Base-by-base conservation (phyloP, 2,329 filamentous ascomycete genomes). In the Furcasterigmium furcatum region DNA sequence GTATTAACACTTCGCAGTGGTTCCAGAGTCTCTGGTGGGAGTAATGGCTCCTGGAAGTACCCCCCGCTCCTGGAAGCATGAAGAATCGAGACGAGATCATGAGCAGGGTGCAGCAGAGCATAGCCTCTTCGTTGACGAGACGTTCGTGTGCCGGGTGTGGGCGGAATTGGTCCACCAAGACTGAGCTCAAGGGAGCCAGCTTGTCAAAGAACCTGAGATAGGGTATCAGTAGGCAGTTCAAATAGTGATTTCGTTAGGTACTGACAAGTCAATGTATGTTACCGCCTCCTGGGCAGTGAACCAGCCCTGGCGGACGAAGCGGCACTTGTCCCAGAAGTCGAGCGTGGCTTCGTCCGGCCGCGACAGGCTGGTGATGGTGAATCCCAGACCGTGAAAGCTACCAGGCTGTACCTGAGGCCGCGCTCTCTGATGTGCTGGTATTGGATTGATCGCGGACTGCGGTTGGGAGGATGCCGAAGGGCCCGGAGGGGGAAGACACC, bases 271-370 rank as follows among this genome's bases (percentile, higher is more conserved):
- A 22, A 53, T 49, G 19, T 56, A 56, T 1, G 54, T 56, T 10
- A 56, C 52, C 20, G 53, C 54, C 12, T 56, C 54, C 43, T 56
- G 53, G 3, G 49, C 54, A 1, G 54, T 56, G 8, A 56, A 56
- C 48, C 53, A 55, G 9, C 54, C 54, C 30, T 56, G 53, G 1
- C 54, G 53, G 5, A 55, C 53, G 9, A 56, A 55, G 2, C 53
- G 52, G 36, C 52, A 52, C 30, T 53, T 57, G 16, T 56, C 55
- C 52, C 52, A 55, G 22, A 57, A 35, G 21, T 55, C 50, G 4
- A 57, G 48, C 13, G 46, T 49, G 12, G 41, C 34, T 19, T 56
- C 54, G 2, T 49, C 50, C 0, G 53, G 43, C 16, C 52, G 43
- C 1, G 54, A 56, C 3, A 56, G 38, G 7, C 12, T n/a, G 3